Evolutionary conservation across 1,284 basidiomycete genomes (phyloP), one percentile per base, ranked within the genome.

Genomic region (Coniferiporia sulphurascens): DNA sequence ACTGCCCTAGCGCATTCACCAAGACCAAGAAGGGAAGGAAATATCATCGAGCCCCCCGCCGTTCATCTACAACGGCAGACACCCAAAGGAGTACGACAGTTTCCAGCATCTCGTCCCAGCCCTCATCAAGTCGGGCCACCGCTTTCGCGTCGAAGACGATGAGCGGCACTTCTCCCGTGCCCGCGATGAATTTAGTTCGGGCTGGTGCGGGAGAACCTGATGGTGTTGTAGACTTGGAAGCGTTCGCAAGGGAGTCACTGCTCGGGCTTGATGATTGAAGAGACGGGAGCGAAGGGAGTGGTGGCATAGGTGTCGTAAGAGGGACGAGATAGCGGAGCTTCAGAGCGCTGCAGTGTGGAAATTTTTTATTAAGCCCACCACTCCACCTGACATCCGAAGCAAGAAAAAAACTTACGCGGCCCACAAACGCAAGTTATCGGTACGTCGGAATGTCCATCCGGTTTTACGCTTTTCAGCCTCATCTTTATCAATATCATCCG

Each of bases 51-150:
- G 80, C 77, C 7, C 74, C 77, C 59, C 84, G 71, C 63, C 77
- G 76, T 72, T 95, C 92, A 43, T 82, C 79, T 2, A 89, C 80
- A 1, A 87, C 85, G 35, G 79, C 83, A 19, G 79, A 75, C 60
- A 87, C 78, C 92, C 93, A 95, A 43, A 76, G 73, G 44, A 80
- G 51, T 9, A 93, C 71, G 0, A 83, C 77, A 12, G 67, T 66
- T 68, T 87, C 84, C 10, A 95, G 75, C 87, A 93, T 91, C 19
- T 75, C 74, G 56, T 91, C 85, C 93, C 93, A 95, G 0, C 89
- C 91, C 0, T 80, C 76, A 8, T 89, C 89, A 60, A 79, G 82
- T 58, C 84, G 78, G 38, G 91, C 91, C 1, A 94, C 82, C 10
- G 84, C 70, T 52, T 80, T 81, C 0, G 90, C 84, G 66, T 93